Evolutionary conservation across 345 rosid genomes (phyloP), one percentile per base, ranked within the genome.

Genomic region (Durio zibethinus): DNA sequence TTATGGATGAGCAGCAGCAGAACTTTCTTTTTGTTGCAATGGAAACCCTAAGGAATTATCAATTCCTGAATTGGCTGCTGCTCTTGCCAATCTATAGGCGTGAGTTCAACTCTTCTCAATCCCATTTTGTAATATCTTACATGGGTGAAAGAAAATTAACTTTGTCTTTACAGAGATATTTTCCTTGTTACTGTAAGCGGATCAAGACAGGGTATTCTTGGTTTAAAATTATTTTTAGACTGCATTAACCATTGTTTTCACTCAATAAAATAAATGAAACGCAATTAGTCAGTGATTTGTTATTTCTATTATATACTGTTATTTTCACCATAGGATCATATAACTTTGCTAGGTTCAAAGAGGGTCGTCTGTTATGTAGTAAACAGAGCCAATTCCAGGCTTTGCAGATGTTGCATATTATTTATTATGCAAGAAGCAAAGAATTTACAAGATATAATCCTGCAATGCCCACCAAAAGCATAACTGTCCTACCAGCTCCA

Each of bases 1-100:
- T 80, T 69, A 71, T 89, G 83, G 87, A 86, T 11, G 84, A 79
- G n/a, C 73, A 76, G 78, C 31, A 64, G 21, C 47, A 14, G 4
- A 8, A 61, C 43, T 1, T 15, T 23, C 70, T 47, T 29, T 73
- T 54, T 20, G 16, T 35, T 35, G 15, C 40, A 9, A 20, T 5
- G 45, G 21, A 50, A 73, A 42, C 21, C 73, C 47, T 40, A 20
- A 21, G 33, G 27, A 42, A 35, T 11, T 9, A 42, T 10, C 31
- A 4, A 1, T 42, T 65, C 29, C 29, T 65, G 48, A 20, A 36
- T 36, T 35, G 4, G 2, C 4, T 54, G 60, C 25, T 54, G 29
- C 60, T 54, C 29, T 63, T 64, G 25, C 18, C 25, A 38, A 27
- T 40, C 31, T n/a, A 64, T 36, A 64, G 16, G 40, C 5, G n/a